phyloP scores from a whole-genome alignment of 352 stramenopile species.

The Aphanomyces euteiches region DNA sequence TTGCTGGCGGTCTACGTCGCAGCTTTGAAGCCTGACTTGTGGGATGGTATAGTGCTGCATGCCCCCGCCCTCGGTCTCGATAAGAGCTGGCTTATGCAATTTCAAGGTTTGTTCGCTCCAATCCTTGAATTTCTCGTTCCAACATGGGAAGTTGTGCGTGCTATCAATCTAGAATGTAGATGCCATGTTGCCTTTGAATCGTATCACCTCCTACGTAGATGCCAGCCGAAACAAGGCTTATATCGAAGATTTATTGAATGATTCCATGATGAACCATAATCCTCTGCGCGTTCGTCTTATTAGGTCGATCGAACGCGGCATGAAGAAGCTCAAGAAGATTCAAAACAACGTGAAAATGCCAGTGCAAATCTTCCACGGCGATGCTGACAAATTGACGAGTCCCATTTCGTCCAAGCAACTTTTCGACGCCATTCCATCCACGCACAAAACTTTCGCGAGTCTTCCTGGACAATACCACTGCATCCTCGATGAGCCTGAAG shows the following conservation, averaged over 20 bases:
- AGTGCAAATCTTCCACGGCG: conserved; percentile 14
- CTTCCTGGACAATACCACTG: conserved; percentile 19
- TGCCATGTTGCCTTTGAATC: background rate
- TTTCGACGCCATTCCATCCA: conserved; percentile 7
- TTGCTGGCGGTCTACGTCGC: conserved; percentile 12
- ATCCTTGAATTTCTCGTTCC: conserved; percentile 8
- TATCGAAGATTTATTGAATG: conserved; percentile 10
- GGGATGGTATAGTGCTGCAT: conserved; percentile 5
- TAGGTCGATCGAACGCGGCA: conserved; percentile 4
- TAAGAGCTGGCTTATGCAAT: background rate
- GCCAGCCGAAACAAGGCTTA: conserved; percentile 13
- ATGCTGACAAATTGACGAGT: conserved; percentile 21
- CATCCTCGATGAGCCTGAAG: conserved; percentile 23
- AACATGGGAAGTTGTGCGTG: conserved; percentile 20
- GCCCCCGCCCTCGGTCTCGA: conserved; percentile 19
- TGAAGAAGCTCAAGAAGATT: background rate
- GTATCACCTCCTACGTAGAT: background rate
- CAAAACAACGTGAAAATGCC: background rate
- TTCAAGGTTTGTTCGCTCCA: background rate
- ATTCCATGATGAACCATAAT: conserved; percentile 6
- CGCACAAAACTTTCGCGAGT: conserved; percentile 12
- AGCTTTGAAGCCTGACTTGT: background rate
- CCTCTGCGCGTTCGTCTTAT: conserved; percentile 9
- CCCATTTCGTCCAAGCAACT: conserved; percentile 9
- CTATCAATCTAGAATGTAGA: conserved; percentile 17